Conservation (phyloP, 495 filamentous ascomycete genomes). For the Aspergillus campestris region DNA sequence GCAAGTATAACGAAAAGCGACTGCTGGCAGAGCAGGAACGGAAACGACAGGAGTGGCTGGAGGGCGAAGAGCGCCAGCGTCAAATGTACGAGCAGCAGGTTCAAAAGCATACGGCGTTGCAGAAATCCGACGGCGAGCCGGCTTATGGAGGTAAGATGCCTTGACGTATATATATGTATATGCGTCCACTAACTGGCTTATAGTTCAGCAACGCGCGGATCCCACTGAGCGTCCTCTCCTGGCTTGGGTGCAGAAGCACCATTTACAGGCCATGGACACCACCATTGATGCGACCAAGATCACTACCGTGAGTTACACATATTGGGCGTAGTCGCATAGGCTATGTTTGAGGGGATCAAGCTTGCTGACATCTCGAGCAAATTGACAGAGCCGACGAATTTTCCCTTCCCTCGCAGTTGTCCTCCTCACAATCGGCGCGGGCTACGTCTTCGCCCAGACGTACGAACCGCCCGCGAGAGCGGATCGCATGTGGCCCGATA, state of each 20-base stretch:
- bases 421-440: conserved; percentile 40
- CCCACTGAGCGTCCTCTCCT: conserved; percentile 32
- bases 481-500: conserved; percentile 59
- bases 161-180: background rate
- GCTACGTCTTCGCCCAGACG: conserved; percentile 44
- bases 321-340: background rate
- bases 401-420: conserved; percentile 55
- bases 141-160: conserved; percentile 27
- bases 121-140: conserved; percentile 35
- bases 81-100: conserved; percentile 33
- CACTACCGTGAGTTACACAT: conserved; percentile 23
- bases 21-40: conserved; percentile 40
- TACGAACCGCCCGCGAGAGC: conserved; percentile 55
- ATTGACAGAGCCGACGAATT: conserved; percentile 46
- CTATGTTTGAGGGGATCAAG: background rate
- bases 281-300: conserved; percentile 24
- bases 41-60: conserved; percentile 36
- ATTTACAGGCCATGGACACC: conserved; percentile 29
- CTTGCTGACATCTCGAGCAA: conserved; percentile 1
- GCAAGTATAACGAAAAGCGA: conserved; percentile 38
- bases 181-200: conserved; percentile 5
- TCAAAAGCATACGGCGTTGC: conserved; percentile 39
- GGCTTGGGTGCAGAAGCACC: conserved; percentile 43
- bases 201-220: conserved; percentile 34
- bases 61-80: conserved; percentile 30